Conservation (phyloP, 2,329 filamentous ascomycete species). For the Pseudogymnoascus sp. region DNA sequence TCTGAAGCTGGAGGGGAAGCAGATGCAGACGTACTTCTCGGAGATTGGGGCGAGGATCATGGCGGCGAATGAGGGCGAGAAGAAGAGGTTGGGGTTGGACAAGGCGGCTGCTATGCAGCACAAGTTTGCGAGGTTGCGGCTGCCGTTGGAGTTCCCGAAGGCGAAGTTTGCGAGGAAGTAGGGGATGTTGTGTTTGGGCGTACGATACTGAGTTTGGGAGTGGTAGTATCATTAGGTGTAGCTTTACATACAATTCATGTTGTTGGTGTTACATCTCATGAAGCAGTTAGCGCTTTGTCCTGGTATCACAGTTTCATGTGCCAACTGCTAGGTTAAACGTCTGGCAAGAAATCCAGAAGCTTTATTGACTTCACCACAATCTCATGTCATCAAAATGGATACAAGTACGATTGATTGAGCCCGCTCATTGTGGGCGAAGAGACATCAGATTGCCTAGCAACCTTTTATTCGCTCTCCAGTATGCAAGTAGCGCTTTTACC, state of each 20-base stretch:
- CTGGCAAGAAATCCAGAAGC: not conserved
- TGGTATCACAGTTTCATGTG: not conserved
- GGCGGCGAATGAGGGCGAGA: slow-evolving; percentile 41
- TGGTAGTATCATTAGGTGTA: slow-evolving; percentile 2
- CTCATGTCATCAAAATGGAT: not conserved
- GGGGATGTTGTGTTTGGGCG: not conserved
- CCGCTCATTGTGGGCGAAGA: not conserved
- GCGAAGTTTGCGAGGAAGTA: slow-evolving; percentile 25
- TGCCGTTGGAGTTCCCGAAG: slow-evolving; percentile 82
- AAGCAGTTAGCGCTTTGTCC: not conserved
- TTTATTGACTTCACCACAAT: not conserved
- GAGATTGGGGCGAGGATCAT: slow-evolving; percentile 67
- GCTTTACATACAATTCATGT: slow-evolving; percentile 1
- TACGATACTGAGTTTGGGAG: not conserved
- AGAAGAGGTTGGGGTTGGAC: slow-evolving; percentile 48
- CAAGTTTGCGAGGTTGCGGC: slow-evolving; percentile 61
- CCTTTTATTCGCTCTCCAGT: not conserved
- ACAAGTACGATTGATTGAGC: not conserved
- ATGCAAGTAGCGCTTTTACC: not conserved
- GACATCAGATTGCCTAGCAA: not conserved
- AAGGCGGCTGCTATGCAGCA: slow-evolving; percentile 56
- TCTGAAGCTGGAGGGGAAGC: slow-evolving; percentile 63
- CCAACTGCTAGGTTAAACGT: not conserved
- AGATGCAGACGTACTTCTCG: slow-evolving; percentile 64
- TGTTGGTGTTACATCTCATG: not conserved